These are phyloP conservation scores for Limnanthes douglasii DNA, from an alignment of 345 rosid species.

Conservation along the genomic window DNA sequence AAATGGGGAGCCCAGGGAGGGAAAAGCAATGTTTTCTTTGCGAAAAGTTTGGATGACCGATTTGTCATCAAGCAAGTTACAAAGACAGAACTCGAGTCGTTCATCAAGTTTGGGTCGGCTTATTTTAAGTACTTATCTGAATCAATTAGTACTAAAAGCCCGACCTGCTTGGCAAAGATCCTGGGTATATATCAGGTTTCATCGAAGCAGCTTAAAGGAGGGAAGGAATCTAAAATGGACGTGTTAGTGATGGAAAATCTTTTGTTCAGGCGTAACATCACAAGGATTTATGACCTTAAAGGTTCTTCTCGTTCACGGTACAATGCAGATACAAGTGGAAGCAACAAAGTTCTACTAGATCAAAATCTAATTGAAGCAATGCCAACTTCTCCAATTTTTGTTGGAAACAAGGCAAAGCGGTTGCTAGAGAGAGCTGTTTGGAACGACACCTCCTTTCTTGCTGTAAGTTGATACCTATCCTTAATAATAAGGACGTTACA, in stretches of 20 bases:
- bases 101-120: constrained; percentile 49
- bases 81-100: constrained; percentile 67
- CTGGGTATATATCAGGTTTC: constrained; percentile 79
- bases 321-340: constrained; percentile 82
- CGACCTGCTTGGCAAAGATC: constrained; percentile 74
- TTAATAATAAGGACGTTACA: no score
- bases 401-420: constrained; percentile 84
- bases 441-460: constrained; percentile 95
- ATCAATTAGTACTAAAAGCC: constrained; percentile 35
- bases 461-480: constrained; percentile 56
- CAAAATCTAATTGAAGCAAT: constrained; percentile 93
- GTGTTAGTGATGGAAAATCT: constrained; percentile 98
- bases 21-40: constrained; percentile 80
- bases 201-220: constrained; percentile 75
- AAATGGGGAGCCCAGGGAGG: constrained; percentile 90
- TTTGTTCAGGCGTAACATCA: constrained; percentile 56
- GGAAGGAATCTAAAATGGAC: constrained; percentile 84
- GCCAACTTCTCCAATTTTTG: constrained; percentile 94
- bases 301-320: constrained; percentile 94
- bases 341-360: constrained; percentile 81
- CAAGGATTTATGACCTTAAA: constrained; percentile 82
- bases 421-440: constrained; percentile 90
- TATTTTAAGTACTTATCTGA: constrained; percentile 58
- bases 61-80: constrained; percentile 72
- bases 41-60: constrained; percentile 73